Evolutionary conservation across 495 filamentous ascomycete genomes (phyloP).

Genomic region (Penicillium herquei): DNA sequence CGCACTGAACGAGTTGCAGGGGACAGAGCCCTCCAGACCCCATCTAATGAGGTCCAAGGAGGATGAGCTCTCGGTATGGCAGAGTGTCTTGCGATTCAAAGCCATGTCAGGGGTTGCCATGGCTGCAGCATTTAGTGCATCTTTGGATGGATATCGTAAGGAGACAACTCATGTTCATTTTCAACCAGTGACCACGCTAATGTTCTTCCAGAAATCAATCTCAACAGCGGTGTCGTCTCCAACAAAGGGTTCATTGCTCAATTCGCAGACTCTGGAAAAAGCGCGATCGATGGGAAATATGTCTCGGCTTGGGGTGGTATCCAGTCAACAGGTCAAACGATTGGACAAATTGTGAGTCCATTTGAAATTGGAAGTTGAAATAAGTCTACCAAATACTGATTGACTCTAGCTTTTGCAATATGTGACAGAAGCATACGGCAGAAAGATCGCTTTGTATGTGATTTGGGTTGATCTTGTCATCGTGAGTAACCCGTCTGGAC

Average conservation of each 20-base stretch:
- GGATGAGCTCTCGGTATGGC: conserved; percentile 34
- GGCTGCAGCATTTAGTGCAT: conserved; percentile 38
- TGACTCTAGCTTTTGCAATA: conserved; percentile 29
- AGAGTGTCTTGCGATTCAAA: conserved; percentile 26
- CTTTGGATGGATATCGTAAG: conserved; percentile 43
- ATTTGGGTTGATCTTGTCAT: conserved; percentile 30
- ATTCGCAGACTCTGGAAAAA: conserved; percentile 27
- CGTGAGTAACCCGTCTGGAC: neutral
- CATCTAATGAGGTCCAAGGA: conserved; percentile 27
- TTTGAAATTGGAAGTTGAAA: neutral
- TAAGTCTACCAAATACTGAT: neutral
- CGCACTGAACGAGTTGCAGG: neutral
- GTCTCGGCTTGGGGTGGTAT: conserved; percentile 42
- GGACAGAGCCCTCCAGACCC: neutral
- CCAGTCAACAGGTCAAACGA: conserved; percentile 37
- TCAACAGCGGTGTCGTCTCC: conserved; percentile 40
- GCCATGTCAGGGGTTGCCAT: conserved; percentile 27
- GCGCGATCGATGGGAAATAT: conserved; percentile 33
- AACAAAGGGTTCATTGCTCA: conserved; percentile 42
- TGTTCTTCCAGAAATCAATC: conserved; percentile 32
- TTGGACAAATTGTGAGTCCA: conserved; percentile 29
- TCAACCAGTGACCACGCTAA: neutral
- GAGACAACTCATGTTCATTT: neutral
- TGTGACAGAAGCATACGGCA: conserved; percentile 29
- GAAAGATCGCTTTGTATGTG: conserved; percentile 31